Percentiles rank a stretch among this genome's conserved stretches.
These are phyloP conservation scores for Neofusicoccum cordaticola DNA, from an alignment of 2,329 filamentous ascomycete species.

Conservation along the genomic window DNA sequence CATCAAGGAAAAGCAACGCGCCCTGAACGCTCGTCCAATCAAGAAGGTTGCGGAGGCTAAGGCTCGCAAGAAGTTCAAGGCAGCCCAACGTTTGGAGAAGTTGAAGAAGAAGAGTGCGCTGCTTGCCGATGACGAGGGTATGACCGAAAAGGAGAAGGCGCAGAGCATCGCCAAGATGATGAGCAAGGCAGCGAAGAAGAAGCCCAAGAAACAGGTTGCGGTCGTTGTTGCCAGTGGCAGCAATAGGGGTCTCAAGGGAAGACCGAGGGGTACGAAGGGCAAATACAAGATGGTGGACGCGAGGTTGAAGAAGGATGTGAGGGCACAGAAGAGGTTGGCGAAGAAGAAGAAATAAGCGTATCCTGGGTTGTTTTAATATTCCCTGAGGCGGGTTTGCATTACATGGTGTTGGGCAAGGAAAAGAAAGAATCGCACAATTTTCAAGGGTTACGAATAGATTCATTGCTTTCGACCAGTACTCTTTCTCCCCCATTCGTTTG, in stretches of 20 bases:
- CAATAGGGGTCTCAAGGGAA: slow-evolving; percentile 81
- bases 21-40: slow-evolving; percentile 92
- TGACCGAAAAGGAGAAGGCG: slow-evolving; percentile 96
- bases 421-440: background rate
- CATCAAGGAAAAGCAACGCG: slow-evolving; percentile 91
- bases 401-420: background rate
- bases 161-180: slow-evolving; percentile 78
- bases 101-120: slow-evolving; percentile 95
- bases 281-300: slow-evolving; percentile 97
- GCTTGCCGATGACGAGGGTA: slow-evolving; percentile 80
- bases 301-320: slow-evolving; percentile 92
- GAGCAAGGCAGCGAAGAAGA: slow-evolving; percentile 78
- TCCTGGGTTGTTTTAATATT: background rate
- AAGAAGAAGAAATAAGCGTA: slow-evolving; percentile 60
- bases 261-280: slow-evolving; percentile 89
- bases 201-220: slow-evolving; percentile 77
- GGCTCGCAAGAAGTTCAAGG: slow-evolving; percentile 94
- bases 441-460: background rate
- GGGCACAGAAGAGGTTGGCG: slow-evolving; percentile 75
- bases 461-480: background rate
- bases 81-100: slow-evolving; percentile 87
- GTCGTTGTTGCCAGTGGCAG: slow-evolving; percentile 83
- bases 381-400: background rate
- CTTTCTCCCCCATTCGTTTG: background rate
- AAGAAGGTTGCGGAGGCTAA: slow-evolving; percentile 98